Percentiles rank a stretch among this genome's conserved stretches.
These are phyloP conservation scores for Calonectria honghensis DNA, from an alignment of 2,329 filamentous ascomycete genomes.

Conservation along the genomic window DNA sequence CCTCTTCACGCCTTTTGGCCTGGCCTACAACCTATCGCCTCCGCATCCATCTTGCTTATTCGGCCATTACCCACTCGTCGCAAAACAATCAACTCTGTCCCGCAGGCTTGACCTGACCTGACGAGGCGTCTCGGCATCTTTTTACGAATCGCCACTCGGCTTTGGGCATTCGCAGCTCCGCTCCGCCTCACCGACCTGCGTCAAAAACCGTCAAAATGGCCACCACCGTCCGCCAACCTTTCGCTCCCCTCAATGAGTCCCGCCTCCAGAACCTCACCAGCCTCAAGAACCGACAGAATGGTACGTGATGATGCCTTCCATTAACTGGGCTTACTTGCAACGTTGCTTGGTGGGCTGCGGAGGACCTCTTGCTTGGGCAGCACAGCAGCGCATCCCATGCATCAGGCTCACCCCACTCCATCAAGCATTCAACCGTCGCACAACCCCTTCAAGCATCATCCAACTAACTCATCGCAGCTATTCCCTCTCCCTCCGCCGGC, in stretches of 20 bases:
- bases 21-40: slow-evolving; percentile 7
- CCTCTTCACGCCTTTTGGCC: slow-evolving; percentile 11
- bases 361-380: slow-evolving; percentile 29
- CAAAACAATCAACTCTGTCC: slow-evolving; percentile 13
- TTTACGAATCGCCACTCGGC: slow-evolving; percentile 15
- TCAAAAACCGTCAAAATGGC: slow-evolving; percentile 66
- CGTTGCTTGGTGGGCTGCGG: slow-evolving; percentile 4
- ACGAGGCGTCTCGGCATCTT: slow-evolving; percentile 21
- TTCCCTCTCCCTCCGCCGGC: slow-evolving; percentile 62
- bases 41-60: slow-evolving; percentile 28
- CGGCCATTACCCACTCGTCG: slow-evolving; percentile 19
- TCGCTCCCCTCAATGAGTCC: slow-evolving; percentile 81
- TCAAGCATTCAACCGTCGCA: slow-evolving; percentile 15
- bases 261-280: slow-evolving; percentile 83
- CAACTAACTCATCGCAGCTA: slow-evolving; percentile 59
- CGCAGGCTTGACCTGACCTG: slow-evolving; percentile 22
- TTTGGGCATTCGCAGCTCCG: slow-evolving; percentile 8
- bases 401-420: slow-evolving; percentile 38
- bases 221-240: slow-evolving; percentile 80
- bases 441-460: slow-evolving; percentile 23
- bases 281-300: slow-evolving; percentile 86
- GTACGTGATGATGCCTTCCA: slow-evolving; percentile 65
- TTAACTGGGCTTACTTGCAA: slow-evolving; percentile 16
- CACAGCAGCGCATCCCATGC: slow-evolving; percentile 32
- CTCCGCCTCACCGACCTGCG: slow-evolving; percentile 19